These are phyloP conservation scores for Kurtzmaniella quercitrusa DNA, from an alignment of 1,139 yeast genomes.

Conservation along the genomic window DNA sequence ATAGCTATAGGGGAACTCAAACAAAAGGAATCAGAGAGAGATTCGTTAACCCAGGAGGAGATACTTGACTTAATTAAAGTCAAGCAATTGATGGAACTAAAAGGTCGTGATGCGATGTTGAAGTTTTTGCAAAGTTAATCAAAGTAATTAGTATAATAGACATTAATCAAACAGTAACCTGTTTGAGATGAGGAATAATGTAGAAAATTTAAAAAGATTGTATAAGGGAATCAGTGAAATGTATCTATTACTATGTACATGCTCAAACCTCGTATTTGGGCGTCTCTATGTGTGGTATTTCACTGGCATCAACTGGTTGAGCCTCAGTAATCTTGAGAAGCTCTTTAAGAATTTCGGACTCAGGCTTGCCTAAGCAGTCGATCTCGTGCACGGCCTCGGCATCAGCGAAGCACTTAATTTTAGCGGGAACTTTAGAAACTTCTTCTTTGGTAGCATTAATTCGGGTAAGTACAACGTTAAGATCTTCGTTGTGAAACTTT, in stretches of 20 bases:
- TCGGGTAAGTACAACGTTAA: slow-evolving; percentile 59
- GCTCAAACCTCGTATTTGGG: neutral
- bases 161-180: neutral
- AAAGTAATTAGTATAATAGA: neutral
- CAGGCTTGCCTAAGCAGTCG: slow-evolving; percentile 28
- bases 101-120: slow-evolving; percentile 66
- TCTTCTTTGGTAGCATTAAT: slow-evolving; percentile 37
- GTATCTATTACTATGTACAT: slow-evolving; percentile 2
- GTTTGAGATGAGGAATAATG: neutral
- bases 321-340: slow-evolving; percentile 34
- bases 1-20: slow-evolving; percentile 13
- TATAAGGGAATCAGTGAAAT: neutral
- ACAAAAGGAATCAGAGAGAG: neutral
- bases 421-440: slow-evolving; percentile 47
- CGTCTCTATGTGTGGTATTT: slow-evolving; percentile 20
- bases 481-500: slow-evolving; percentile 74
- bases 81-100: slow-evolving; percentile 57
- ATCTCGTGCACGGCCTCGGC: slow-evolving; percentile 17
- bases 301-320: slow-evolving; percentile 21
- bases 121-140: slow-evolving; percentile 40
- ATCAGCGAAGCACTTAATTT: slow-evolving; percentile 26
- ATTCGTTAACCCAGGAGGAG: slow-evolving; percentile 28
- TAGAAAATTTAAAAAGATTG: neutral
- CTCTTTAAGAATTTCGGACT: slow-evolving; percentile 24
- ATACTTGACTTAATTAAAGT: slow-evolving; percentile 46